Base-by-base conservation (phyloP, 164 flowering plant genomes). In the Piper betle region DNA sequence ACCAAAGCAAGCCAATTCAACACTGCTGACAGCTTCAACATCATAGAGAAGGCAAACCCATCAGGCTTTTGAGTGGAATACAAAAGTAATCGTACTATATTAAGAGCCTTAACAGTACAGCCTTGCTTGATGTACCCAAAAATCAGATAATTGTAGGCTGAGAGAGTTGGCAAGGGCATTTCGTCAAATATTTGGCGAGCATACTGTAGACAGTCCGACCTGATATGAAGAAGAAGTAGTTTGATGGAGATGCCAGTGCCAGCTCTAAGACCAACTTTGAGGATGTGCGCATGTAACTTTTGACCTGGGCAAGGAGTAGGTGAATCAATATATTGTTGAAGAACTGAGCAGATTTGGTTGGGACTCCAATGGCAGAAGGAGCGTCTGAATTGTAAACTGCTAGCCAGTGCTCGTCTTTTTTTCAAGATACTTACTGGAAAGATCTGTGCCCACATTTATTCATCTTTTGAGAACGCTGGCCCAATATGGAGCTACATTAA, bases 101-200 rank as follows among this genome's bases (percentile, higher is more conserved):
- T 42, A 20, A 86, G 66, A 0, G 81, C 70, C 62, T 90, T 78
- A 11, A 57, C 73, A 6, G 74, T 58, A 6, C 58, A 15, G 39
- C 81, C 84, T n/a, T 78, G 67, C 65, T 77, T 89, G 8, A 82
- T 61, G 61, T 84, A 86, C 8, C 87, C 94, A 48, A 79, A 63
- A n/a, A 87, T 73, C 83, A 93, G 64, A 56, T 84, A 90, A 67
- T 87, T 93, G 73, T 80, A 87, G 8, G 96, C 88, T 41, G 90
- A 81, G 2, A 80, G 67, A 63, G 91, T 84, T 68, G 73, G 81
- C 33, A 67, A 66, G 12, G 78, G 71, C 83, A 92, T 69, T 78
- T 82, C 81, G 59, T 92, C 96, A 62, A 89, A 84, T 77, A 84
- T 18, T 43, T 71, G 78, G 55, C 87, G 83, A 3, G 93, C 93